phyloP scores from a whole-genome alignment of 164 flowering plant genomes.

The Liquidambar formosana region DNA sequence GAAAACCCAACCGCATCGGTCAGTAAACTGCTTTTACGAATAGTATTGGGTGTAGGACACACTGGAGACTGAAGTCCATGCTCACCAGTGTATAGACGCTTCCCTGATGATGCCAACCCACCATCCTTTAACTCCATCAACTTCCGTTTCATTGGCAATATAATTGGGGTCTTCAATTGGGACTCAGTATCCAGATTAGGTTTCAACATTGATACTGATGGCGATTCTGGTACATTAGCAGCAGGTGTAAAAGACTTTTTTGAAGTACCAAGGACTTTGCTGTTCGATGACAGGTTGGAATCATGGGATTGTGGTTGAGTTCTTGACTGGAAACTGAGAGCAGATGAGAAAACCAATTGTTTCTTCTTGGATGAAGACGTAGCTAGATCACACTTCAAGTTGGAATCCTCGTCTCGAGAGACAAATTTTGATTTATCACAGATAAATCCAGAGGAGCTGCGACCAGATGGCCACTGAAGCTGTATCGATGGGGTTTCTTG shows the following conservation, averaged over 20 bases:
- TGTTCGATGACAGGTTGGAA: conserved; percentile 29
- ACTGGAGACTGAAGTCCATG: conserved; percentile 54
- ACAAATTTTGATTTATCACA: conserved; percentile 34
- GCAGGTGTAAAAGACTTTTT: conserved; percentile 33
- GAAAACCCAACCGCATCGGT: conserved; percentile 44
- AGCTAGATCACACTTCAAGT: conserved; percentile 38
- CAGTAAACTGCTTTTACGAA: conserved; percentile 41
- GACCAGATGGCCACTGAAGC: conserved; percentile 87
- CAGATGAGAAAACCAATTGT: conserved; percentile 50
- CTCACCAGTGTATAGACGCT: conserved; percentile 62
- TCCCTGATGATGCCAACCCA: conserved; percentile 43
- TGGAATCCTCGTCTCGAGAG: conserved; percentile 27
- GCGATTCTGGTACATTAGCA: conserved; percentile 37
- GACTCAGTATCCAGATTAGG: conserved; percentile 42
- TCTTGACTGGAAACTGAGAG: conserved; percentile 50
- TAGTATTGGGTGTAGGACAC: conserved; percentile 45
- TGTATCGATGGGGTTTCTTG: conserved; percentile 58
- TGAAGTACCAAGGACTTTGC: conserved; percentile 30
- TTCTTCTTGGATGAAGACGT: conserved; percentile 53
- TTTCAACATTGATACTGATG: conserved; percentile 28
- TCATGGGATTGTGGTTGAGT: conserved; percentile 38
- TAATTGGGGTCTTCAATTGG: conserved; percentile 63
- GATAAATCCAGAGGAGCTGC: conserved; percentile 62
- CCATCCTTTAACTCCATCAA: conserved; percentile 63
- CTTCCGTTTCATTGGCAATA: conserved; percentile 81